Evolutionary conservation across 257 asterid genomes (phyloP).

Genomic region (Solanum gracilifrons): DNA sequence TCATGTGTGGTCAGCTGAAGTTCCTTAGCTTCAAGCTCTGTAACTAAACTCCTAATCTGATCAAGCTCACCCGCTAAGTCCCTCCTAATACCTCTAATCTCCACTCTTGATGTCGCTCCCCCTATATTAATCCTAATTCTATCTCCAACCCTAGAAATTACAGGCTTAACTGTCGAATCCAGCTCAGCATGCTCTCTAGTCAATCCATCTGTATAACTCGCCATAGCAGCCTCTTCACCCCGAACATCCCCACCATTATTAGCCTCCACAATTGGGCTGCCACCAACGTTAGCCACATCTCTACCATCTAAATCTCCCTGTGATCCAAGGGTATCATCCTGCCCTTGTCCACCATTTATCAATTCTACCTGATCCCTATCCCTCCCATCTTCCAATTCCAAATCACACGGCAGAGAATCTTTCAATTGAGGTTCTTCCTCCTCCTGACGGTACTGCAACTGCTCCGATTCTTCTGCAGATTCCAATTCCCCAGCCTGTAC

Average conservation of each 20-base stretch:
- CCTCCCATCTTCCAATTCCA: not conserved
- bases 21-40: constrained; percentile 7
- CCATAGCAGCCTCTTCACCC: not conserved
- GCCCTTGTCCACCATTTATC: not conserved
- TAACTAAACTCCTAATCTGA: constrained; percentile 6
- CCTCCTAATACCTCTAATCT: constrained; percentile 7
- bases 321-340: not conserved
- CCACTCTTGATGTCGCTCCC: not conserved
- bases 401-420: not conserved
- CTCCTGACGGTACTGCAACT: not conserved
- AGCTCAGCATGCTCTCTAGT: not conserved
- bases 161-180: not conserved
- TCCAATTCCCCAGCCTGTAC: not conserved
- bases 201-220: not conserved
- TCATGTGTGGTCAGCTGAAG: constrained; percentile 4
- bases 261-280: not conserved
- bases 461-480: not conserved
- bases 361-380: not conserved
- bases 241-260: not conserved
- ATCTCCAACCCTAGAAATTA: constrained; percentile 5
- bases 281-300: not conserved
- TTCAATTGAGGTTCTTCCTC: not conserved
- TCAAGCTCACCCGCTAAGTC: constrained; percentile 5
- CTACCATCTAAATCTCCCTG: not conserved
- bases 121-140: constrained; percentile 2